These are phyloP conservation scores for Alloteropsis semialata DNA, from an alignment of 176 grass and related monocot species.

Conservation along the genomic window DNA sequence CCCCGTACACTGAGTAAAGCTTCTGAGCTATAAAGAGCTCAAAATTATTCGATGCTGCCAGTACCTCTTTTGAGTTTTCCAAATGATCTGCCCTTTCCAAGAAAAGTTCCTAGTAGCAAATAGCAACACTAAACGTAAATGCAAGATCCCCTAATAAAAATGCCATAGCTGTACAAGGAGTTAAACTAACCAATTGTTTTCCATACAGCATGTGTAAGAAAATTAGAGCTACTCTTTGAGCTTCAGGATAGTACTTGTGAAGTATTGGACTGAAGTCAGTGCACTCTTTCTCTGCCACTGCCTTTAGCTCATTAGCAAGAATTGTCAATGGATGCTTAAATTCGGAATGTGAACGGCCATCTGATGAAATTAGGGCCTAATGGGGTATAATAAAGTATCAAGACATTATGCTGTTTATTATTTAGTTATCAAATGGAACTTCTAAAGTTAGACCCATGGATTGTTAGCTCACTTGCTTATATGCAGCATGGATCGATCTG, in stretches of 20 bases:
- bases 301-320: slow-evolving; percentile 64
- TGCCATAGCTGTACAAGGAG: slow-evolving; percentile 4
- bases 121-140: slow-evolving; percentile 39
- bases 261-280: slow-evolving; percentile 58
- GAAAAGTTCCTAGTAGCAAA: slow-evolving; percentile 58
- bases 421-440: neutral
- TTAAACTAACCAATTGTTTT: slow-evolving; percentile 66
- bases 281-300: slow-evolving; percentile 69
- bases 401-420: neutral
- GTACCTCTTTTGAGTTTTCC: slow-evolving; percentile 53
- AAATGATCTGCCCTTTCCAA: slow-evolving; percentile 47
- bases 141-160: neutral
- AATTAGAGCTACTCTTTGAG: slow-evolving; percentile 58
- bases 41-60: slow-evolving; percentile 62
- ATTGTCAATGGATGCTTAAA: slow-evolving; percentile 59
- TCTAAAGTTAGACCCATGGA: neutral
- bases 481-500: slow-evolving; percentile 78
- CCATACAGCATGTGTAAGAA: slow-evolving; percentile 74
- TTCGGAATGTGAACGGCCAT: slow-evolving; percentile 45
- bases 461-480: slow-evolving; percentile 57
- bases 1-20: slow-evolving; percentile 44
- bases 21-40: slow-evolving; percentile 73
- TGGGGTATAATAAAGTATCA: slow-evolving; percentile 28
- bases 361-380: slow-evolving; percentile 47
- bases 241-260: slow-evolving; percentile 61